A percentile compares a stretch with the other conserved stretches of the same genome.
Conservation (phyloP, 495 filamentous ascomycete species). For the Penicillium riverlandense region DNA sequence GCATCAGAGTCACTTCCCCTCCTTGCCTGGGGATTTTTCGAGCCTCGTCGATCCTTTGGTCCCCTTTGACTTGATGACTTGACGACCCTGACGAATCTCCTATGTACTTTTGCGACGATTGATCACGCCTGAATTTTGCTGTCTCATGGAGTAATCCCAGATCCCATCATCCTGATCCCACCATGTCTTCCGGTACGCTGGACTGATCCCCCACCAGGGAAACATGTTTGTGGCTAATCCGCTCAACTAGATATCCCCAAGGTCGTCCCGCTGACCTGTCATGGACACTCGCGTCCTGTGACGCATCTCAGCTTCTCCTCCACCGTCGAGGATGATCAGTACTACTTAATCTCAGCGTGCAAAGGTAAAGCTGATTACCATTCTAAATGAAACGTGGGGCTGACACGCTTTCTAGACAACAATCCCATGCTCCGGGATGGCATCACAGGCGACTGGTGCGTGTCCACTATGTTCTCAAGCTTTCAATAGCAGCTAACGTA, state of each 20-base stretch:
- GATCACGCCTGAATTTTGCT: conserved; percentile 2
- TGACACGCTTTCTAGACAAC: conserved; percentile 53
- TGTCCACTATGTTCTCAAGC: neutral
- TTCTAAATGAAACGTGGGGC: neutral
- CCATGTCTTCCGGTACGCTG: conserved; percentile 9
- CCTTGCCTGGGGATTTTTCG: neutral
- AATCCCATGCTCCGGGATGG: conserved; percentile 98
- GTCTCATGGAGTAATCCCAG: neutral
- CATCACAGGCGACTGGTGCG: conserved; percentile 87
- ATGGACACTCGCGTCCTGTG: conserved; percentile 93
- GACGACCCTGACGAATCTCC: conserved; percentile 43
- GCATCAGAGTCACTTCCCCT: neutral
- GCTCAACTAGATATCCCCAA: conserved; percentile 49
- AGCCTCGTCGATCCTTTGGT: conserved; percentile 12
- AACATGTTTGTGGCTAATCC: neutral
- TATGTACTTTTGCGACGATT: conserved; percentile 20
- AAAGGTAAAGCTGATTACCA: conserved; percentile 55
- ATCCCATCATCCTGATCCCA: neutral
- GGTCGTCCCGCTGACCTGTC: conserved; percentile 88
- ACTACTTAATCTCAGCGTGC: conserved; percentile 96
- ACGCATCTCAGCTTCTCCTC: conserved; percentile 92
- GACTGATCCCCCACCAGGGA: neutral
- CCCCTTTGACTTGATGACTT: conserved; percentile 31
- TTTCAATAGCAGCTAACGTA: neutral
- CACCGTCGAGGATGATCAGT: conserved; percentile 75